A percentile compares a stretch with the other conserved stretches of the same genome.
These are phyloP conservation scores for Tarenaya hassleriana DNA, from an alignment of 345 rosid species.

Conservation along the genomic window DNA sequence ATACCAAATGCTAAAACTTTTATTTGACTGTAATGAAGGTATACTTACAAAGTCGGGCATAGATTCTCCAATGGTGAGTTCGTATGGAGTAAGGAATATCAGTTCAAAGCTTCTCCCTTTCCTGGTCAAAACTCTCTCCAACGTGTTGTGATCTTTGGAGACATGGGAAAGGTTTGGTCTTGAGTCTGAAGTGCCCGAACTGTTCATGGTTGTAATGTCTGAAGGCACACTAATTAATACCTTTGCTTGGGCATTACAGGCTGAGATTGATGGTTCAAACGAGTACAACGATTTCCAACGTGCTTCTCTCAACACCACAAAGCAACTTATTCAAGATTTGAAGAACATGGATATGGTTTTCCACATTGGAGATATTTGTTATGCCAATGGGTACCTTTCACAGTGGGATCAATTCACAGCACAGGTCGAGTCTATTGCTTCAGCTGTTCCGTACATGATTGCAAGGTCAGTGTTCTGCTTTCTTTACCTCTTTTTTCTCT, in stretches of 20 bases:
- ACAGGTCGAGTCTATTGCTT: constrained; percentile 63
- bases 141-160: constrained; percentile 64
- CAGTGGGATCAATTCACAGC: constrained; percentile 75
- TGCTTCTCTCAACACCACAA: constrained; percentile 61
- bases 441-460: constrained; percentile 60
- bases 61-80: constrained; percentile 36
- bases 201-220: constrained; percentile 14
- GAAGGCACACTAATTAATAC: constrained; percentile 4
- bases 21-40: constrained; percentile 32
- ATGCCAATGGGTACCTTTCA: constrained; percentile 67
- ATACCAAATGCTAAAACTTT: constrained; percentile 1
- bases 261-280: constrained; percentile 60
- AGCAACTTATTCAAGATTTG: constrained; percentile 49
- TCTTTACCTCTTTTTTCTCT: not conserved
- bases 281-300: constrained; percentile 43
- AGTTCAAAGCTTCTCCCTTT: constrained; percentile 61
- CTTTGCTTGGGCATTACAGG: constrained; percentile 30
- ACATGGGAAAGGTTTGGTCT: constrained; percentile 76
- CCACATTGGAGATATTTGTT: constrained; percentile 66
- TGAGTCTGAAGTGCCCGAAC: constrained; percentile 19
- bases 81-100: constrained; percentile 55
- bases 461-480: too few species aligned
- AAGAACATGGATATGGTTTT: constrained; percentile 48
- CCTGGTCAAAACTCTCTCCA: constrained; percentile 67
- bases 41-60: constrained; percentile 60